phyloP scores from a whole-genome alignment of 2,329 filamentous ascomycete species.

The Zasmidium cellare region DNA sequence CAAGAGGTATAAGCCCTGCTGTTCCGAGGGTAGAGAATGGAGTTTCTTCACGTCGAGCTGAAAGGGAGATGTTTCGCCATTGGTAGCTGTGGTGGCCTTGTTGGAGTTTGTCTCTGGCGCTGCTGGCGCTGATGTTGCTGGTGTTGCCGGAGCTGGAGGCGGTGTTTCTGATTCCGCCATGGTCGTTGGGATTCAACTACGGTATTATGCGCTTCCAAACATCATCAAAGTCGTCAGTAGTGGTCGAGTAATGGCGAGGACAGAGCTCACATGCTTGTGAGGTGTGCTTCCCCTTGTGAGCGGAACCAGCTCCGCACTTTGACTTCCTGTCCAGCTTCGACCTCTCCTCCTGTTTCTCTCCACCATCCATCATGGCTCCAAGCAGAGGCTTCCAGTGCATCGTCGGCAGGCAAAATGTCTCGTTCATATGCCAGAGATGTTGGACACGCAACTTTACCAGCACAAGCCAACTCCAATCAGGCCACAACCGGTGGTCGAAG shows the following conservation, averaged over 20 bases:
- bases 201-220: constrained; percentile 8
- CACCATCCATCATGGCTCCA: constrained; percentile 29
- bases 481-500: constrained; percentile 93
- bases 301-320: not conserved
- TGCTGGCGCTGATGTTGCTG: too few species aligned
- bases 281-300: not conserved
- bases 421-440: constrained; percentile 16
- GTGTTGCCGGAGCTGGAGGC: constrained; percentile 11
- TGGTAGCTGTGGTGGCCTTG: constrained; percentile 10
- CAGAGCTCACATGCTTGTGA: not conserved
- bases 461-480: constrained; percentile 46
- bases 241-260: not conserved
- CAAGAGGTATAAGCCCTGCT: constrained; percentile 91
- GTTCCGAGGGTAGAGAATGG: constrained; percentile 83
- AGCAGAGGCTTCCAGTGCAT: constrained; percentile 29
- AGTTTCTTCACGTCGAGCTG: constrained; percentile 88
- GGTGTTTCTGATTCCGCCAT: constrained; percentile 21
- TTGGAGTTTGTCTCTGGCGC: not conserved
- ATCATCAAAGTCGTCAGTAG: not conserved
- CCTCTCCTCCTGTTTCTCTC: not conserved
- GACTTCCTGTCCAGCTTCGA: not conserved
- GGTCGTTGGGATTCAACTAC: constrained; percentile 3
- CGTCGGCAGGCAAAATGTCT: not conserved
- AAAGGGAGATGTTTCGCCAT: constrained; percentile 29
- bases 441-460: constrained; percentile 23